phyloP scores from a whole-genome alignment of 2,329 filamentous ascomycete species.

The Diaporthe velutina region DNA sequence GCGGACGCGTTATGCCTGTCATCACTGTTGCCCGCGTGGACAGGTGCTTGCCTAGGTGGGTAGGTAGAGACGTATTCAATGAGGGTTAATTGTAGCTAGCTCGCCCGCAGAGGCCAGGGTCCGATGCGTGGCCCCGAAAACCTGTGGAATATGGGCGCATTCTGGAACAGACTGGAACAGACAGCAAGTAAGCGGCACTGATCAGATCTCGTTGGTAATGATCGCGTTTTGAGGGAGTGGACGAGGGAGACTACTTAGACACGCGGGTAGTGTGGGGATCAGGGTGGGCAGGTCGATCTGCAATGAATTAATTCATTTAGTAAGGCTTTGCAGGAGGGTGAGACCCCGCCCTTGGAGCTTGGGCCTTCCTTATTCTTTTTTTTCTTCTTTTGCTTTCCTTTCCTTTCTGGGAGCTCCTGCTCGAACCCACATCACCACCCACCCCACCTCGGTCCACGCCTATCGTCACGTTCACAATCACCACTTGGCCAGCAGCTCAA shows the following conservation, averaged over 20 bases:
- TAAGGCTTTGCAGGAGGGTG: constrained; percentile 27
- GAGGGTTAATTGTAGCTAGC: not conserved
- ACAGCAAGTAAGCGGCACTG: too few relatives aligned
- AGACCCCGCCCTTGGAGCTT: constrained; percentile 28
- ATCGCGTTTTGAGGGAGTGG: not conserved
- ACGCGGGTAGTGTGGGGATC: too few relatives aligned
- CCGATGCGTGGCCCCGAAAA: not conserved
- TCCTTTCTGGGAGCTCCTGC: not conserved
- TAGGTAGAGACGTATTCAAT: not conserved
- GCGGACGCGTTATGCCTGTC: not conserved
- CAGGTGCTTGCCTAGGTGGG: not conserved
- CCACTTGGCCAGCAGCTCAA: not conserved
- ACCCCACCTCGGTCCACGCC: not conserved
- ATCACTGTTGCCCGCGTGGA: not conserved
- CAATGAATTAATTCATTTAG: constrained; percentile 25
- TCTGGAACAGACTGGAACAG: too few relatives aligned
- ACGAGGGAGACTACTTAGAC: too few relatives aligned
- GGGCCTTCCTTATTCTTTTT: constrained; percentile 41
- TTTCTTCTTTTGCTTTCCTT: not conserved
- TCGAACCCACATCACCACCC: not conserved
- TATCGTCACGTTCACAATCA: not conserved
- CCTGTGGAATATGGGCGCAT: not conserved
- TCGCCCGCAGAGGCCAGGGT: not conserved
- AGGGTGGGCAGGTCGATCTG: not conserved
- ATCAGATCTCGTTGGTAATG: not conserved